These are phyloP conservation scores for Cladosporium sp. DNA, from an alignment of 2,329 filamentous ascomycete genomes.

Conservation along the genomic window DNA sequence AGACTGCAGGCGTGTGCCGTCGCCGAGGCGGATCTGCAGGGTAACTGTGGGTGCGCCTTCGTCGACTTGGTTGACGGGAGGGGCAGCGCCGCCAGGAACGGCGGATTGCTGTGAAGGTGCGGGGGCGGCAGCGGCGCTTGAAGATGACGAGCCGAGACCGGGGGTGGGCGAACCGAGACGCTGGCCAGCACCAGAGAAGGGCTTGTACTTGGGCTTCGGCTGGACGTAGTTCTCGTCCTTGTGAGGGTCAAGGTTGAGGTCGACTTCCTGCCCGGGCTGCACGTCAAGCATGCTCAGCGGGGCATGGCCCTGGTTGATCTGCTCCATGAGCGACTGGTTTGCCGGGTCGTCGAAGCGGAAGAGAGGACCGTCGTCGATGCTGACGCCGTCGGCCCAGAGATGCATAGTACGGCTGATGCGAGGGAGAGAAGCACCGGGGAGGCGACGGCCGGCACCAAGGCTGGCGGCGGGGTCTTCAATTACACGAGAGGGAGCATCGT, in stretches of 20 bases:
- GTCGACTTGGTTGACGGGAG: conserved; percentile 50
- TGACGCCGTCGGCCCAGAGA: conserved; percentile 79
- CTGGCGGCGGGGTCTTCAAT: conserved; percentile 55
- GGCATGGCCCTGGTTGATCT: conserved; percentile 71
- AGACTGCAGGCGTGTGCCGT: conserved; percentile 69
- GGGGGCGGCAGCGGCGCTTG: conserved; percentile 19
- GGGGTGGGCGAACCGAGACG: conserved; percentile 73
- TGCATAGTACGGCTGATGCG: conserved; percentile 65
- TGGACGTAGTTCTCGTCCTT: conserved; percentile 67
- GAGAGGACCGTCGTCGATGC: conserved; percentile 73
- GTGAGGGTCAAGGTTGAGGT: conserved; percentile 69
- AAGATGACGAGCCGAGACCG: conserved; percentile 37
- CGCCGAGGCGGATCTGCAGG: conserved; percentile 70
- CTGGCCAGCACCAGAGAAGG: conserved; percentile 65
- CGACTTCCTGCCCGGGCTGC: conserved; percentile 65
- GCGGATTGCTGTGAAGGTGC: conserved; percentile 22
- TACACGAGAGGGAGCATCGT: conserved; percentile 62
- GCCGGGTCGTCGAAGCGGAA: conserved; percentile 72
- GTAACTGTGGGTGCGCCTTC: conserved; percentile 60
- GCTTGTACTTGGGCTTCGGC: conserved; percentile 69
- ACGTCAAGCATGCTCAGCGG: conserved; percentile 75
- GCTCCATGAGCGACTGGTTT: conserved; percentile 63
- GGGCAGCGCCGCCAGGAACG: conserved; percentile 27
- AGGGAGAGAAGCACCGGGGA: conserved; percentile 31
- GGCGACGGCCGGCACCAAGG: conserved; percentile 24